A percentile compares a stretch with the other conserved stretches of the same genome.
phyloP scores from a whole-genome alignment of 2,329 filamentous ascomycete genomes.

The Nannizzia gypsea region DNA sequence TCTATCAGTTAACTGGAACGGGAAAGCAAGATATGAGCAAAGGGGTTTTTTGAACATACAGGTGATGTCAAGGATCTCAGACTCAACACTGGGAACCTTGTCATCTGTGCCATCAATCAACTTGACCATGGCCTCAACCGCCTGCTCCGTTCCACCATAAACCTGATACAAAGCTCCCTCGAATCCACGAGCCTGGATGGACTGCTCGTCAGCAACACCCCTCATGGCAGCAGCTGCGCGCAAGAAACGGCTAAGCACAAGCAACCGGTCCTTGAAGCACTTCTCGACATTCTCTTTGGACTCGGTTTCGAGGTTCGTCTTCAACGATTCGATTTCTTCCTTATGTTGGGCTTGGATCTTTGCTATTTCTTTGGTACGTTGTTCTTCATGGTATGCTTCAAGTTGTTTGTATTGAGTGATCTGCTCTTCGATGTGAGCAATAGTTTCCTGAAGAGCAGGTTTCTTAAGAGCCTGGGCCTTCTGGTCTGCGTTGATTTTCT shows the following conservation, averaged over 20 bases:
- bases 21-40: background rate
- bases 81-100: slow-evolving; percentile 46
- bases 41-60: slow-evolving; percentile 35
- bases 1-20: background rate
- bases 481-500: slow-evolving; percentile 55
- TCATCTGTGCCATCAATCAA: slow-evolving; percentile 50
- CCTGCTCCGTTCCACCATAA: slow-evolving; percentile 50
- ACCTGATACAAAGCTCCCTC: slow-evolving; percentile 52
- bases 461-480: slow-evolving; percentile 53
- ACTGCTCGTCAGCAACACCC: slow-evolving; percentile 46
- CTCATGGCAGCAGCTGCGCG: slow-evolving; percentile 51
- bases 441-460: slow-evolving; percentile 45
- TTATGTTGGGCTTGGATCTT: slow-evolving; percentile 44
- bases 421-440: slow-evolving; percentile 50
- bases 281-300: slow-evolving; percentile 37
- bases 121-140: slow-evolving; percentile 48
- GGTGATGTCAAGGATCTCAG: slow-evolving; percentile 41
- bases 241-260: slow-evolving; percentile 51
- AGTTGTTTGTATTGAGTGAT: slow-evolving; percentile 49
- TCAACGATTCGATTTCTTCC: slow-evolving; percentile 43
- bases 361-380: slow-evolving; percentile 44
- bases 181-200: slow-evolving; percentile 49
- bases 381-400: slow-evolving; percentile 47
- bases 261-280: slow-evolving; percentile 42
- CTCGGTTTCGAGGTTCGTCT: slow-evolving; percentile 40